phyloP scores from a whole-genome alignment of 2,329 filamentous ascomycete species.

The Uncinocarpus reesii region DNA sequence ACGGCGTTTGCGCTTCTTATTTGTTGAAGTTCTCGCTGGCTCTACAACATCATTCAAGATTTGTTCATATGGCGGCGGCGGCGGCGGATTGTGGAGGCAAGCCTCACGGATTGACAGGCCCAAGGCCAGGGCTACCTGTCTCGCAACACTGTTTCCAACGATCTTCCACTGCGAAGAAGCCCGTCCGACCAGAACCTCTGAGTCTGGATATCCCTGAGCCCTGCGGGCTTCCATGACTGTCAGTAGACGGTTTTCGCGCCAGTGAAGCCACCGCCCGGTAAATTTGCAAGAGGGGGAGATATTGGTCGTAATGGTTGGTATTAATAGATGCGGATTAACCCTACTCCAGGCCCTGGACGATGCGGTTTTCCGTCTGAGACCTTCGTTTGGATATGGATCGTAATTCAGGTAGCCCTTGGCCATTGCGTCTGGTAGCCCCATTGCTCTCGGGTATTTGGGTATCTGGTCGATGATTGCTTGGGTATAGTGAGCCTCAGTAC shows the following conservation, averaged over 20 bases:
- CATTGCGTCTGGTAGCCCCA: conserved; percentile 17
- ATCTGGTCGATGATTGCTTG: conserved; percentile 47
- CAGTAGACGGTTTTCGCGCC: conserved; percentile 51
- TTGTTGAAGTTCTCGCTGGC: neutral
- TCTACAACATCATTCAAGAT: neutral
- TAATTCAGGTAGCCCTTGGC: conserved; percentile 18
- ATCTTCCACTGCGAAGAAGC: conserved; percentile 51
- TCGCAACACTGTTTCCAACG: conserved; percentile 66
- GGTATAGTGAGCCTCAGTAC: conserved; percentile 31
- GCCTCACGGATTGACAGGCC: conserved; percentile 56
- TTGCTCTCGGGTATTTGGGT: conserved; percentile 41
- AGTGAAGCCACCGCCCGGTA: conserved; percentile 52
- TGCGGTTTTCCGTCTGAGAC: conserved; percentile 12
- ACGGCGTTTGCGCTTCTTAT: conserved; percentile 2
- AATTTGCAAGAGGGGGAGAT: conserved; percentile 46
- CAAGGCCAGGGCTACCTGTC: conserved; percentile 55
- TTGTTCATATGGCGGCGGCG: neutral
- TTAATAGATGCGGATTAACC: conserved; percentile 40
- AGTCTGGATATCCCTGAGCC: conserved; percentile 59
- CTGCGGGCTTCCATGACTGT: conserved; percentile 57
- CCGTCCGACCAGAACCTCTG: conserved; percentile 57
- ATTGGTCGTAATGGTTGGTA: conserved; percentile 54
- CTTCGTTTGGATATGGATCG: conserved; percentile 15
- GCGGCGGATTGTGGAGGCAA: conserved; percentile 25
- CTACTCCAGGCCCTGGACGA: conserved; percentile 16